Conservation (phyloP, 768 basidiomycete genomes). For the Xerocomus spinulosus region DNA sequence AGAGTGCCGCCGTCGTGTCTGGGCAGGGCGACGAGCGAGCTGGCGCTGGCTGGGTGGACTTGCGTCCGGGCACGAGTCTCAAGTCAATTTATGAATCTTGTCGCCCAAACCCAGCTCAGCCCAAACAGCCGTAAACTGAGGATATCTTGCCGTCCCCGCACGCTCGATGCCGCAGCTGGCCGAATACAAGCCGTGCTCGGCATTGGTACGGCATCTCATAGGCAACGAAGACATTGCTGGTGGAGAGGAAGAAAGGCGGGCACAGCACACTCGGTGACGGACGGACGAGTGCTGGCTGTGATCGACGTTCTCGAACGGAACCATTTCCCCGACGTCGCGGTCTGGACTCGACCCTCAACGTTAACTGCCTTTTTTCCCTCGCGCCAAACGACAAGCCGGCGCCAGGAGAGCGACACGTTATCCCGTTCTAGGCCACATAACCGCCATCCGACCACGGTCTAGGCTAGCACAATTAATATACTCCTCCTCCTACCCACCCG, state of each 20-base stretch:
- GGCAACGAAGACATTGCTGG: background rate
- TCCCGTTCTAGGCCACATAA: constrained; percentile 5
- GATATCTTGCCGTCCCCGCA: background rate
- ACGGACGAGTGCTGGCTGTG: constrained; percentile 12
- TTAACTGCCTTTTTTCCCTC: constrained; percentile 14
- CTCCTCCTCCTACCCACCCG: no score
- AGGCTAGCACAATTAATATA: constrained; percentile 3
- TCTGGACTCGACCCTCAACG: constrained; percentile 21
- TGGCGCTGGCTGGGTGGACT: background rate
- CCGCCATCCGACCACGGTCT: constrained; percentile 11
- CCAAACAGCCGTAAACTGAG: constrained; percentile 28
- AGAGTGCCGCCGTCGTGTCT: background rate
- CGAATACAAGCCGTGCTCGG: background rate
- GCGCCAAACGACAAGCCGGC: constrained; percentile 18
- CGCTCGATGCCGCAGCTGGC: constrained; percentile 2
- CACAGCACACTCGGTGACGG: background rate
- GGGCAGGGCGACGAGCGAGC: constrained; percentile 1
- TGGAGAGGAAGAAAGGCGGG: background rate
- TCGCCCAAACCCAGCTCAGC: constrained; percentile 13
- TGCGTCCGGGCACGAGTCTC: constrained; percentile 16
- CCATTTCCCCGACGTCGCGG: constrained; percentile 14
- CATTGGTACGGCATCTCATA: background rate
- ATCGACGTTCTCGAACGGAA: constrained; percentile 26
- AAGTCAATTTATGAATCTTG: constrained; percentile 23
- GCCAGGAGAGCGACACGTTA: constrained; percentile 21